These are phyloP conservation scores for Strobilomyces echinocephalus DNA, from an alignment of 768 basidiomycete species.

Conservation along the genomic window DNA sequence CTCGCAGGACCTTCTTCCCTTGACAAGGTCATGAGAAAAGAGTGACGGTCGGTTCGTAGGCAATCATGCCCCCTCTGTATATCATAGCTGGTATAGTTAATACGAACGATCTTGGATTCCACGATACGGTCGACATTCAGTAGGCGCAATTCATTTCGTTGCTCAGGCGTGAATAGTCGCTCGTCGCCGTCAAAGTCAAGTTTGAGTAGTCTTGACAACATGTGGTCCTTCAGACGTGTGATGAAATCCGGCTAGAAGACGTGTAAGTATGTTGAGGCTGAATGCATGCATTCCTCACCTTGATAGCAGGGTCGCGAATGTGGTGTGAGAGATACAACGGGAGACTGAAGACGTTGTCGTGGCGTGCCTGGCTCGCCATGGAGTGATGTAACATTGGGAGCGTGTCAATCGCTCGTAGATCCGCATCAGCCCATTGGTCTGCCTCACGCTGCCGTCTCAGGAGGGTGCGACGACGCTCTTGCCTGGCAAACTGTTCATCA, in stretches of 20 bases:
- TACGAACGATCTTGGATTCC: neutral
- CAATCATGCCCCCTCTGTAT: neutral
- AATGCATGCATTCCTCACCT: too few relatives aligned
- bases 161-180: neutral
- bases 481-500: too few relatives aligned
- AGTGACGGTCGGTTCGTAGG: neutral
- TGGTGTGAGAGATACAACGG: too few relatives aligned
- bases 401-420: too few relatives aligned
- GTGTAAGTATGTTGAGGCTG: too few relatives aligned
- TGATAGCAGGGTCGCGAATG: too few relatives aligned
- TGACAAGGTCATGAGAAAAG: neutral
- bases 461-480: too few relatives aligned
- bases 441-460: too few relatives aligned
- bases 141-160: neutral
- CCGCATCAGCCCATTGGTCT: too few relatives aligned
- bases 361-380: too few relatives aligned
- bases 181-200: neutral
- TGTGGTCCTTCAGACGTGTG: neutral
- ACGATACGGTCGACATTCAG: neutral
- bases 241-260: neutral
- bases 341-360: too few relatives aligned
- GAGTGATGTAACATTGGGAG: too few relatives aligned
- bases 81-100: slow-evolving; percentile 5
- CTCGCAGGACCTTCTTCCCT: neutral
- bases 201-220: neutral